These are phyloP conservation scores for Rhamnella rubrinervis DNA, from an alignment of 331 rosid genomes.

Conservation along the genomic window DNA sequence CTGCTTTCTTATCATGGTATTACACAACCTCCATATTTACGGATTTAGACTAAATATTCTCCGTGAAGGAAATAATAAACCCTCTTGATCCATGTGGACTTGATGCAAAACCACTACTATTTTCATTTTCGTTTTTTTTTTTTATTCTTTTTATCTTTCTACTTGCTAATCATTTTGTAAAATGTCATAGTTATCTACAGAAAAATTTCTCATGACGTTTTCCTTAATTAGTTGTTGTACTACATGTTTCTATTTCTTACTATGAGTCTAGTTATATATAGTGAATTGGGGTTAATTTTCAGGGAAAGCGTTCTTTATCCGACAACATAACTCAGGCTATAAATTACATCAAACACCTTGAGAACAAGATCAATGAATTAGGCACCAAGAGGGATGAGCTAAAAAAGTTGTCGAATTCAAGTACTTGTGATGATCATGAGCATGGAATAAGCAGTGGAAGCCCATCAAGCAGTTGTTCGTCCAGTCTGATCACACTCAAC, in stretches of 20 bases:
- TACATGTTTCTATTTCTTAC: neutral
- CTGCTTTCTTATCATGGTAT: too few relatives aligned
- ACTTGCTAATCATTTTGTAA: too few relatives aligned
- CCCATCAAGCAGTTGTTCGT: slow-evolving; percentile 9
- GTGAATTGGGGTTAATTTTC: slow-evolving; percentile 1
- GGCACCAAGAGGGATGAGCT: slow-evolving; percentile 49
- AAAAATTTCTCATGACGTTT: neutral
- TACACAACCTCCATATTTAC: too few relatives aligned
- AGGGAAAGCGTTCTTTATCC: slow-evolving; percentile 81
- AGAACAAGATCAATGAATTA: slow-evolving; percentile 45
- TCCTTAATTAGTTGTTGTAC: neutral
- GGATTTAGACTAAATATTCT: too few relatives aligned
- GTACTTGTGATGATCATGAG: neutral
- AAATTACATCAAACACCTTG: slow-evolving; percentile 55
- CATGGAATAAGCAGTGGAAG: neutral
- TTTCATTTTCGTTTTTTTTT: neutral
- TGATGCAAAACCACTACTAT: too few relatives aligned
- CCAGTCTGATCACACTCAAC: slow-evolving; percentile 27
- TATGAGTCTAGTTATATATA: neutral
- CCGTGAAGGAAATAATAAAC: too few relatives aligned
- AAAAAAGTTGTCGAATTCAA: slow-evolving; percentile 22
- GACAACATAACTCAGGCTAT: slow-evolving; percentile 68
- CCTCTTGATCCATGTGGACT: too few relatives aligned
- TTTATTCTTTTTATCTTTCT: neutral
- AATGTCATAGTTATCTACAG: too few relatives aligned